Conservation (phyloP, 768 basidiomycete species). For the Boletus coccyginus region DNA sequence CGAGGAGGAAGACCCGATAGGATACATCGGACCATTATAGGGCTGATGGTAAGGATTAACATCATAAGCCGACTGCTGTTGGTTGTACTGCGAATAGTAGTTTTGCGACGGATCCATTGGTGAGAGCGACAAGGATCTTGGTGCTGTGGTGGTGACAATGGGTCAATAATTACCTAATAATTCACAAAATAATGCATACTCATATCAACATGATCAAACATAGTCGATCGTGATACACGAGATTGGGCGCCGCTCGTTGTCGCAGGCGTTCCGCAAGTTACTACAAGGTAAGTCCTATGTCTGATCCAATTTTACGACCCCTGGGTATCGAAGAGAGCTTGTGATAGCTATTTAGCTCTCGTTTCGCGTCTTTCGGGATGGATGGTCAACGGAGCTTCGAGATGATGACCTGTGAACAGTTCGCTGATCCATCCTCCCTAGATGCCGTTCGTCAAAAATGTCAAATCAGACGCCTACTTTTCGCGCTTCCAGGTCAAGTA, state of each 20-base stretch:
- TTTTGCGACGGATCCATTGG: slow-evolving; percentile 36
- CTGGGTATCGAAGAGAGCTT: neutral
- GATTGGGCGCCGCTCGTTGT: slow-evolving; percentile 22
- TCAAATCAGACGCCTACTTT: slow-evolving; percentile 97
- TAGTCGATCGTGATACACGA: slow-evolving; percentile 10
- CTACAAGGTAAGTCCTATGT: slow-evolving; percentile 39
- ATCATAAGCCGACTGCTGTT: slow-evolving; percentile 55
- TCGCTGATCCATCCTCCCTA: slow-evolving; percentile 25
- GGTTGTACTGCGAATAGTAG: slow-evolving; percentile 48
- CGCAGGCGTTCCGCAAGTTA: slow-evolving; percentile 29
- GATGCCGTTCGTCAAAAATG: slow-evolving; percentile 97
- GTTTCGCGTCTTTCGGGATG: slow-evolving; percentile 20
- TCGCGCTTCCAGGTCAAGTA: slow-evolving; percentile 99
- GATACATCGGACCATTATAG: slow-evolving; percentile 72
- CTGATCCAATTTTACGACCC: neutral
- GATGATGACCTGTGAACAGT: slow-evolving; percentile 24
- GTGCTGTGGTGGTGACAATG: neutral
- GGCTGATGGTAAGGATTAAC: slow-evolving; percentile 82
- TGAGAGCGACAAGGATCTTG: slow-evolving; percentile 1
- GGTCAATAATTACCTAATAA: slow-evolving; percentile 15
- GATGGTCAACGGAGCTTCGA: slow-evolving; percentile 25
- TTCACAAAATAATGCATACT: neutral
- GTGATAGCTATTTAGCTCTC: neutral
- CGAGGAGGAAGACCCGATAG: slow-evolving; percentile 59
- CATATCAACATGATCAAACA: slow-evolving; percentile 33